These are phyloP conservation scores for Spatholobus suberectus DNA, from an alignment of 306 rosid species.

Conservation along the genomic window DNA sequence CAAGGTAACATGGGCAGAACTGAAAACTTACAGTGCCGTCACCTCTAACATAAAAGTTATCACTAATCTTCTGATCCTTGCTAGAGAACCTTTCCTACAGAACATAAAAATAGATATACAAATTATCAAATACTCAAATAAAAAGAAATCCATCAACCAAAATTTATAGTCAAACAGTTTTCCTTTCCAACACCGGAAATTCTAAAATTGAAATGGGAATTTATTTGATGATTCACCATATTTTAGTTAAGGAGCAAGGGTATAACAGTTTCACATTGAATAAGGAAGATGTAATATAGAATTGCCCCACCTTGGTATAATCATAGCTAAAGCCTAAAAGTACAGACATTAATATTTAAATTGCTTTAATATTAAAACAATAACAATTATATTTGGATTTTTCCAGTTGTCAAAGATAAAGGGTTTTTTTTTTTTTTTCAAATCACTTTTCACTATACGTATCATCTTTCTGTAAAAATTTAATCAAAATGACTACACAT, in stretches of 20 bases:
- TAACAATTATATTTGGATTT: slow-evolving; percentile 9
- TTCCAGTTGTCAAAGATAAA: background rate
- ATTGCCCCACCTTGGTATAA: background rate
- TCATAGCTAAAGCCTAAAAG: background rate
- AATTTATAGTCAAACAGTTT: slow-evolving; percentile 26
- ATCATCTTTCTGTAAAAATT: background rate
- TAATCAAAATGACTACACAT: background rate
- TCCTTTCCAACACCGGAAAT: background rate
- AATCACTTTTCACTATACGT: background rate
- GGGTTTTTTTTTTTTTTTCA: background rate
- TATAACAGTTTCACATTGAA: slow-evolving; percentile 8
- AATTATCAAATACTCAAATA: slow-evolving; percentile 12
- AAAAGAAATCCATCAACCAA: slow-evolving; percentile 9
- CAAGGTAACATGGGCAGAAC: slow-evolving; percentile 11
- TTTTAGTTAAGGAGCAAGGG: slow-evolving; percentile 22
- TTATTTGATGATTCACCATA: slow-evolving; percentile 28
- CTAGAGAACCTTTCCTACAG: slow-evolving; percentile 79
- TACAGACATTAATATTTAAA: slow-evolving; percentile 5
- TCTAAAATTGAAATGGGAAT: background rate
- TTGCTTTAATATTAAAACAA: slow-evolving; percentile 30
- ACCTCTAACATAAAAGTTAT: slow-evolving; percentile 89
- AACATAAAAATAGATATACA: slow-evolving; percentile 27
- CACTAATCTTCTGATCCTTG: slow-evolving; percentile 92
- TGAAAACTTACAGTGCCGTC: slow-evolving; percentile 89
- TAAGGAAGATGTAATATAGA: background rate